Evolutionary conservation across 257 asterid species (phyloP).

Genomic region (Plantago ovata): DNA sequence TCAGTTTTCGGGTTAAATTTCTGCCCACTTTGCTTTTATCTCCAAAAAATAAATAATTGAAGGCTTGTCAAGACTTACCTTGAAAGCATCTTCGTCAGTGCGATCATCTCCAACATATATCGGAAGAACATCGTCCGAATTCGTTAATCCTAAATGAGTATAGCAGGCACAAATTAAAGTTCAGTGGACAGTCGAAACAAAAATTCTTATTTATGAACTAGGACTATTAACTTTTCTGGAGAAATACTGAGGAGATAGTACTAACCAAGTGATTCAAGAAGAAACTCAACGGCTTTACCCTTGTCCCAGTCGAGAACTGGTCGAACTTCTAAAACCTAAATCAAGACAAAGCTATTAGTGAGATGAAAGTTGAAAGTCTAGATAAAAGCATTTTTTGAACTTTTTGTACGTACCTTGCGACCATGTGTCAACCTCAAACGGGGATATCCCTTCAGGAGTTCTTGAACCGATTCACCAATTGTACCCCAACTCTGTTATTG

Average conservation of each 20-base stretch:
- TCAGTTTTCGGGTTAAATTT: slow-evolving; percentile 2
- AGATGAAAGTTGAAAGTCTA: background rate
- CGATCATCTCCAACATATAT: slow-evolving; percentile 95
- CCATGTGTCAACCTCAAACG: slow-evolving; percentile 91
- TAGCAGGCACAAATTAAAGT: slow-evolving; percentile 1
- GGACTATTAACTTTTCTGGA: too few species aligned
- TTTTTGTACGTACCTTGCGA: slow-evolving; percentile 65
- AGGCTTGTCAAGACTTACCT: slow-evolving; percentile 38
- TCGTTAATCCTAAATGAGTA: slow-evolving; percentile 50
- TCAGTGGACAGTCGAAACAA: background rate
- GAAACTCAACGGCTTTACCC: slow-evolving; percentile 93
- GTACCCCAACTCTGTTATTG: slow-evolving; percentile 60
- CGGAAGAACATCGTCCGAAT: slow-evolving; percentile 69
- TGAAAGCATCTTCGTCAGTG: slow-evolving; percentile 95
- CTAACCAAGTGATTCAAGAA: slow-evolving; percentile 94
- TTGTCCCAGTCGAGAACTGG: slow-evolving; percentile 94
- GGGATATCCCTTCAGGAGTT: slow-evolving; percentile 62
- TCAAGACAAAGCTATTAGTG: slow-evolving; percentile 11
- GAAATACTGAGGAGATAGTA: slow-evolving; percentile 5
- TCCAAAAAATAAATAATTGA: background rate
- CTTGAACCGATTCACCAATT: slow-evolving; percentile 57
- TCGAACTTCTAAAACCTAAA: slow-evolving; percentile 85
- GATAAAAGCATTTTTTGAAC: background rate
- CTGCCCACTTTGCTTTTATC: background rate
- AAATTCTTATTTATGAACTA: background rate